These are phyloP conservation scores for Fulvia fulva DNA, from an alignment of 2,329 filamentous ascomycete species.

Conservation along the genomic window DNA sequence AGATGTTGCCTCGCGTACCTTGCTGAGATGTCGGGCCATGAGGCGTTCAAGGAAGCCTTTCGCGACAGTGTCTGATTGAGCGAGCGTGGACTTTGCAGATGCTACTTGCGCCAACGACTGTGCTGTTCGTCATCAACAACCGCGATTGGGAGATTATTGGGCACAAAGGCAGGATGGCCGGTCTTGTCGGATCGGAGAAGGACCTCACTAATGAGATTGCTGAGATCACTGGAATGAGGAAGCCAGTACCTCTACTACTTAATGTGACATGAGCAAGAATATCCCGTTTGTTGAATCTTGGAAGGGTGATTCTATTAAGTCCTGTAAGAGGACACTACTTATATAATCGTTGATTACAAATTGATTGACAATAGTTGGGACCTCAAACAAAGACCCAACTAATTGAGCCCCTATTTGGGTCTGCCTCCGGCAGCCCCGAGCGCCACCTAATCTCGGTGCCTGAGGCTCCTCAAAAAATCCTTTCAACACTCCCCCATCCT, in stretches of 20 bases:
- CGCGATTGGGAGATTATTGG: slow-evolving; percentile 12
- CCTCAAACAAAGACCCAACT: too few species aligned
- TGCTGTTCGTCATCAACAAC: slow-evolving; percentile 5
- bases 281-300: too few species aligned
- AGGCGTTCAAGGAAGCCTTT: neutral
- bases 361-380: too few species aligned
- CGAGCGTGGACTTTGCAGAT: slow-evolving; percentile 7
- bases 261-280: slow-evolving; percentile 3
- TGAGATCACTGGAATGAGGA: slow-evolving; percentile 10
- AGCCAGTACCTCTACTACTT: slow-evolving; percentile 2
- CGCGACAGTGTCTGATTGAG: neutral
- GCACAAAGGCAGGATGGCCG: slow-evolving; percentile 25
- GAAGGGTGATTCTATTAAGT: too few species aligned
- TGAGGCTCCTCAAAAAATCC: too few species aligned
- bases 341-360: too few species aligned
- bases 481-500: too few species aligned
- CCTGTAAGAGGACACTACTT: too few species aligned
- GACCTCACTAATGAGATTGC: neutral
- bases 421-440: too few species aligned
- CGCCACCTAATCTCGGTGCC: too few species aligned
- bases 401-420: too few species aligned
- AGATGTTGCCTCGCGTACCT: slow-evolving; percentile 18
- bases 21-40: neutral
- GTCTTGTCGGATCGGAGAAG: neutral
- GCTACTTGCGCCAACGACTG: slow-evolving; percentile 1